A percentile compares a stretch with the other conserved stretches of the same genome.
Conservation (phyloP, 1,139 yeast species). For the Pneumocystis canis region DNA sequence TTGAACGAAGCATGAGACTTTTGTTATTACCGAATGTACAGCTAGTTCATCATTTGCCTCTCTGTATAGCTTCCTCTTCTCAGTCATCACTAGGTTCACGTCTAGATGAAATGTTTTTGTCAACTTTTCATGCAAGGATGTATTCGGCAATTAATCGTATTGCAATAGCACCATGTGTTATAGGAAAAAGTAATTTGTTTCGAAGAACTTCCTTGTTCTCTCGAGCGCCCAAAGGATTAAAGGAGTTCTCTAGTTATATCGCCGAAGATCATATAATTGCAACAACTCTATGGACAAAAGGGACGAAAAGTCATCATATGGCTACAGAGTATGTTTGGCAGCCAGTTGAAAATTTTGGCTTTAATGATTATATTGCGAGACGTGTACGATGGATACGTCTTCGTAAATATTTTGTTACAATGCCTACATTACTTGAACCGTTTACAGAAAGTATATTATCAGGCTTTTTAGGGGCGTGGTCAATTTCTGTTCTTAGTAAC, state of each 20-base stretch:
- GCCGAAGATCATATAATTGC: conserved; percentile 94
- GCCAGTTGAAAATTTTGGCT: conserved; percentile 44
- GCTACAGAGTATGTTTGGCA: conserved; percentile 69
- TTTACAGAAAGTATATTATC: conserved; percentile 63
- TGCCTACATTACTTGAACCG: conserved; percentile 76
- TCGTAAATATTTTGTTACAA: conserved; percentile 75
- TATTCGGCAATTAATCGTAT: conserved; percentile 62
- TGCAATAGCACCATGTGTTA: conserved; percentile 79
- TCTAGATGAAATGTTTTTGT: conserved; percentile 72
- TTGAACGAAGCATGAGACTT: conserved; percentile 50
- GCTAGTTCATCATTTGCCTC: conserved; percentile 68
- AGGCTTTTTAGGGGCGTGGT: conserved; percentile 42
- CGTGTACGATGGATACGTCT: conserved; percentile 78
- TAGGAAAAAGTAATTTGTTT: conserved; percentile 79
- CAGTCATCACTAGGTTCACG: conserved; percentile 39
- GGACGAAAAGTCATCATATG: conserved; percentile 57
- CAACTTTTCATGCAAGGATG: conserved; percentile 73
- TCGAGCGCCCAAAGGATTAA: conserved; percentile 36
- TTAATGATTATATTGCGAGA: conserved; percentile 46
- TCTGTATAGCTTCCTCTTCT: conserved; percentile 32
- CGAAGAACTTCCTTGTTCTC: conserved; percentile 42
- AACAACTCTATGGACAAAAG: conserved; percentile 61
- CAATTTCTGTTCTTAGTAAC: conserved; percentile 29
- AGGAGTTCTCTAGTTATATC: conserved; percentile 63
- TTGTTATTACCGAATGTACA: conserved; percentile 37